Conservation (phyloP, 2,329 filamentous ascomycete species). For the Ophiostoma piceae region DNA sequence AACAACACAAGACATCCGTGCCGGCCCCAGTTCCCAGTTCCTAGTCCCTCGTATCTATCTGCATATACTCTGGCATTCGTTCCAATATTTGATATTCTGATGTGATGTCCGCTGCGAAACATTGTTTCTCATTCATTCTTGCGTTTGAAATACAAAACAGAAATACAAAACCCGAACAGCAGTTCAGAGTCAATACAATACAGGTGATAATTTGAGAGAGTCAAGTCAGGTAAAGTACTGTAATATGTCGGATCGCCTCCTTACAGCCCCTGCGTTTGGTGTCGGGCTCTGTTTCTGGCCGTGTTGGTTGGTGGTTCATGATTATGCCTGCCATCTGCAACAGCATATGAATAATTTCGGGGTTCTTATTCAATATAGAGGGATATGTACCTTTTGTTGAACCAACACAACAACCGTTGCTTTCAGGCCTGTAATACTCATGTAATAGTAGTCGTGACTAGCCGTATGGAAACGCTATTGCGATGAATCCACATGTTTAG, state of each 20-base stretch:
- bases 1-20: slow-evolving; percentile 6
- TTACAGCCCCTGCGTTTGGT: not conserved
- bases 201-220: not conserved
- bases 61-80: not conserved
- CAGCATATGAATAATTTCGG: too few species aligned
- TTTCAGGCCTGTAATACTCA: too few species aligned
- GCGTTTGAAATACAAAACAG: not conserved
- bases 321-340: not conserved
- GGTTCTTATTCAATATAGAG: too few species aligned
- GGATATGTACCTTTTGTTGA: too few species aligned
- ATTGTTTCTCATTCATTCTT: not conserved
- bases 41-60: not conserved
- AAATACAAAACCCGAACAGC: too few species aligned
- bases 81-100: slow-evolving; percentile 11
- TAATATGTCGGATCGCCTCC: not conserved
- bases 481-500: too few species aligned
- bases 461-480: too few species aligned
- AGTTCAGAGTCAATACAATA: too few species aligned
- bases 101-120: slow-evolving; percentile 9
- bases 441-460: too few species aligned
- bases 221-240: not conserved
- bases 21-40: not conserved
- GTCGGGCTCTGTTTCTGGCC: not conserved
- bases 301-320: not conserved
- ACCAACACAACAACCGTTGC: too few species aligned